phyloP scores from a whole-genome alignment of 169 alveolate genomes.

The Cryptosporidium baileyi region DNA sequence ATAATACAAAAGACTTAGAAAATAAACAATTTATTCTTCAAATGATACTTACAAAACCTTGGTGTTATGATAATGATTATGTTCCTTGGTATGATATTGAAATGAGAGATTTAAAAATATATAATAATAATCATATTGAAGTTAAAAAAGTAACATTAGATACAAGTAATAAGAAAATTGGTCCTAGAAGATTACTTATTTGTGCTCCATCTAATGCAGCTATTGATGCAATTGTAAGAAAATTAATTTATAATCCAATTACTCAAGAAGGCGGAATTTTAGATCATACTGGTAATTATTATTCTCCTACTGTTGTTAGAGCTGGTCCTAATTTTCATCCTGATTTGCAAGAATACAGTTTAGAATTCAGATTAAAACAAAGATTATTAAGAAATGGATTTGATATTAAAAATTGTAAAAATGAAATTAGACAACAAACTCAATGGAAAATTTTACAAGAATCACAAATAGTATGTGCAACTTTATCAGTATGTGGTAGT shows the following conservation, averaged over 20 bases:
- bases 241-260: slow-evolving; percentile 77
- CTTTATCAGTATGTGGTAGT: slow-evolving; percentile 90
- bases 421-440: slow-evolving; percentile 51
- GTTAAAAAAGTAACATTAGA: slow-evolving; percentile 33
- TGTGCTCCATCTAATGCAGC: slow-evolving; percentile 99
- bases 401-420: slow-evolving; percentile 22
- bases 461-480: slow-evolving; percentile 86
- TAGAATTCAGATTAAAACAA: slow-evolving; percentile 82
- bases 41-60: slow-evolving; percentile 12
- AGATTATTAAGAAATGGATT: slow-evolving; percentile 72
- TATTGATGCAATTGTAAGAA: slow-evolving; percentile 96
- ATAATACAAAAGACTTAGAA: background rate
- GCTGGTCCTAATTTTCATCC: slow-evolving; percentile 91
- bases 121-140: background rate
- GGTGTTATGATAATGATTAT: slow-evolving; percentile 50
- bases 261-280: slow-evolving; percentile 85
- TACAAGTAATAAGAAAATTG: slow-evolving; percentile 26
- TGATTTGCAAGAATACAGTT: slow-evolving; percentile 84
- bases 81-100: slow-evolving; percentile 67
- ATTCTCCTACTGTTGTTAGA: slow-evolving; percentile 81
- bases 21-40: background rate
- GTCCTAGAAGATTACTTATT: slow-evolving; percentile 82
- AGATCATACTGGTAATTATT: slow-evolving; percentile 82
- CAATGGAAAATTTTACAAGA: slow-evolving; percentile 81
- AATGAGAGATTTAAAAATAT: background rate